phyloP scores from a whole-genome alignment of 1,284 basidiomycete species.

The Papiliotrema fonsecae region DNA sequence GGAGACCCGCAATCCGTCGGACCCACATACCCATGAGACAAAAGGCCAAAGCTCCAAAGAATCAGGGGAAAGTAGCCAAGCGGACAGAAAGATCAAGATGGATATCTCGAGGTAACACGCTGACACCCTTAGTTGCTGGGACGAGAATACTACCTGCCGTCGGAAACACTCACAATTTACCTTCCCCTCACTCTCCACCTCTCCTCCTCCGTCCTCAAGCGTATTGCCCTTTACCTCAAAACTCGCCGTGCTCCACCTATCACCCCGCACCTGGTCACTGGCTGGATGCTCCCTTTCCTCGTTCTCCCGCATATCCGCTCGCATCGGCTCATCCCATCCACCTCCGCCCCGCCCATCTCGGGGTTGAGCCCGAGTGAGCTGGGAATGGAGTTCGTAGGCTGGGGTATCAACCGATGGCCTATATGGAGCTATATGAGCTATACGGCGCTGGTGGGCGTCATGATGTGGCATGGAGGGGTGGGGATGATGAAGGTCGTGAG shows the following conservation, averaged over 20 bases:
- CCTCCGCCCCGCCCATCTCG: slow-evolving; percentile 22
- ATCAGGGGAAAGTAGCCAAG: too few relatives aligned
- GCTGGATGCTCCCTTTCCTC: slow-evolving; percentile 30
- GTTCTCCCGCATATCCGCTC: slow-evolving; percentile 33
- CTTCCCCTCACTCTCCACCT: slow-evolving; percentile 34
- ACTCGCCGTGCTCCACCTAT: slow-evolving; percentile 7
- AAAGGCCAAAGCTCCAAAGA: too few relatives aligned
- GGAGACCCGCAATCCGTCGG: too few relatives aligned
- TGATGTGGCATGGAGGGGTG: slow-evolving; percentile 25
- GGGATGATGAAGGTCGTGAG: slow-evolving; percentile 35
- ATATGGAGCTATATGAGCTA: slow-evolving; percentile 21
- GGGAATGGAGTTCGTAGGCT: slow-evolving; percentile 40
- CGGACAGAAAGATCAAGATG: too few relatives aligned
- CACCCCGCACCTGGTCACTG: slow-evolving; percentile 19
- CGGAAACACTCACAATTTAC: slow-evolving; percentile 36
- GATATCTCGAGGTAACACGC: too few relatives aligned
- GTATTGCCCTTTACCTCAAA: slow-evolving; percentile 16
- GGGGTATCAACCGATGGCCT: slow-evolving; percentile 21
- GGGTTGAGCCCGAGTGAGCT: slow-evolving; percentile 35
- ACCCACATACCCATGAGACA: too few relatives aligned
- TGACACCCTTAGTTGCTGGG: slow-evolving; percentile 27
- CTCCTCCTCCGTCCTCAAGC: slow-evolving; percentile 20
- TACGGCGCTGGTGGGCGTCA: slow-evolving; percentile 20
- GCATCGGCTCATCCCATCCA: slow-evolving; percentile 35
- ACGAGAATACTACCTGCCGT: slow-evolving; percentile 37